These are phyloP conservation scores for Tuber indicum DNA, from an alignment of 495 filamentous ascomycete genomes.

Conservation along the genomic window DNA sequence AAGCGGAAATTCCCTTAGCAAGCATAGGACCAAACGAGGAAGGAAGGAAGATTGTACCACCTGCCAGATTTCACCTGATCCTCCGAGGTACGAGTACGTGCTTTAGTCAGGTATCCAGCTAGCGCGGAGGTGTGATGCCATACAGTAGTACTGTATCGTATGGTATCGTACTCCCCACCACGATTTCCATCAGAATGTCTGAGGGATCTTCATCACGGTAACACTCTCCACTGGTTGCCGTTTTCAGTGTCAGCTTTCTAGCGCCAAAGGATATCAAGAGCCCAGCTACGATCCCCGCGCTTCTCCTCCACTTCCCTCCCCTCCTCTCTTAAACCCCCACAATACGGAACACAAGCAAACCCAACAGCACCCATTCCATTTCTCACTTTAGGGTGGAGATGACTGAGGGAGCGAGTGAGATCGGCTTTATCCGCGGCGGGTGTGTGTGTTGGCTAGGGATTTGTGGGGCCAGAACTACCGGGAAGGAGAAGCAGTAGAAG, in stretches of 20 bases:
- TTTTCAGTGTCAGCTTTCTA: background rate
- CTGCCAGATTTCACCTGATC: background rate
- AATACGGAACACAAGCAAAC: background rate
- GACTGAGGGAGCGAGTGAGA: background rate
- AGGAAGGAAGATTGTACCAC: background rate
- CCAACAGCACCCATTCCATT: background rate
- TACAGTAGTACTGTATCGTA: background rate
- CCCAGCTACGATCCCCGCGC: background rate
- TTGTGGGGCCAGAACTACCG: background rate
- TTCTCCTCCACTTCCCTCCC: background rate
- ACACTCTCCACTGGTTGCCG: background rate
- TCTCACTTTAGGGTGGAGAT: background rate
- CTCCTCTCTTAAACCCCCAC: background rate
- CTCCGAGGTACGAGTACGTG: background rate
- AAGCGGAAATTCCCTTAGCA: background rate
- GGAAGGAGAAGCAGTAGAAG: background rate
- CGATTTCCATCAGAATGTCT: background rate
- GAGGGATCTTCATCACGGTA: background rate
- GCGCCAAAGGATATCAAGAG: background rate
- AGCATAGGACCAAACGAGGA: background rate
- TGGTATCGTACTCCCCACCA: background rate
- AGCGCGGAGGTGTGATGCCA: background rate
- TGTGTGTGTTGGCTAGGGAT: background rate
- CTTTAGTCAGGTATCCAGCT: background rate
- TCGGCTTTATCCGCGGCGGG: background rate